A percentile compares a stretch with the other conserved stretches of the same genome.
Evolutionary conservation across 768 basidiomycete genomes (phyloP).

Genomic region (Phallus indusiatus): DNA sequence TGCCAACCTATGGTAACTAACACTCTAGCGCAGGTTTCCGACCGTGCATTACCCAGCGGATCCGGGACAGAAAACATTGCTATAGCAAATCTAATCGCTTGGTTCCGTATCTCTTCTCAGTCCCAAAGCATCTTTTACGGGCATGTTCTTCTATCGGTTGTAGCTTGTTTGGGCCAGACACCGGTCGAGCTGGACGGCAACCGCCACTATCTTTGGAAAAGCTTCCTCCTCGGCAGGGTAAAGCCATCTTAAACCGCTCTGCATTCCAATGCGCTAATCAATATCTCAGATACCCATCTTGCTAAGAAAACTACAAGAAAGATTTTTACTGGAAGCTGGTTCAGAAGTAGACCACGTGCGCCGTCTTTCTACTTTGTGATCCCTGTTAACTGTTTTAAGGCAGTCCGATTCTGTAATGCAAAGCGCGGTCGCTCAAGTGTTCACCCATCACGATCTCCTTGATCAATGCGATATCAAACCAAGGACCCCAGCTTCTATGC

Average conservation of each 20-base stretch:
- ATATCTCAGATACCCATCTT: conserved; percentile 48
- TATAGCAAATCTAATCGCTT: conserved; percentile 43
- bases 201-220: conserved; percentile 47
- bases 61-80: conserved; percentile 46
- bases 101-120: conserved; percentile 56
- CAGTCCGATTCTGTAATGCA: conserved; percentile 30
- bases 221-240: conserved; percentile 66
- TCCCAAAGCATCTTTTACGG: conserved; percentile 55
- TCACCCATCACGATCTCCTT: conserved; percentile 46
- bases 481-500: neutral
- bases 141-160: conserved; percentile 54
- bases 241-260: conserved; percentile 2
- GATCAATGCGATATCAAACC: conserved; percentile 31
- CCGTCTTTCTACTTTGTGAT: neutral
- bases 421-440: conserved; percentile 36
- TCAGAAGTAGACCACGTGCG: conserved; percentile 52
- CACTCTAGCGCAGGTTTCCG: conserved; percentile 35
- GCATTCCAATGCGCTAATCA: conserved; percentile 3
- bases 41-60: conserved; percentile 52
- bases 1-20: neutral
- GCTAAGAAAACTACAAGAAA: conserved; percentile 44
- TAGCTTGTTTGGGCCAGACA: conserved; percentile 51
- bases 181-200: conserved; percentile 23
- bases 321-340: conserved; percentile 41
- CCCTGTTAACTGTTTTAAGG: conserved; percentile 10